Base-by-base conservation (phyloP, 148 eudicot genomes). In the Limonium bicolor region DNA sequence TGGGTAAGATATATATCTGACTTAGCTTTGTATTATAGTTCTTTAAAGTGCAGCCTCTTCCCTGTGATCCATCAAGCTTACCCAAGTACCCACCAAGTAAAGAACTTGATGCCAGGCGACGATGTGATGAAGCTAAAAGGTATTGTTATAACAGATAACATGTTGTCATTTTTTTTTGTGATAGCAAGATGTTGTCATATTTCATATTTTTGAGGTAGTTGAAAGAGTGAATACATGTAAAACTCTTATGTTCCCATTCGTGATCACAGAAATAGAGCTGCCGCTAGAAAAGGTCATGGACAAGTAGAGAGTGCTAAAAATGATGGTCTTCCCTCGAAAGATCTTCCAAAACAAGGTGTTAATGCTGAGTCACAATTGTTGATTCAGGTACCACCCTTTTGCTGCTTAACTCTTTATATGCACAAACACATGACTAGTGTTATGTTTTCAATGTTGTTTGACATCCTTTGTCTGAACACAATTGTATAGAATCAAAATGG, bases 1-100 rank as follows among this genome's bases (percentile, higher is more conserved):
- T n/a, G n/a, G n/a, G n/a, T n/a, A n/a, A n/a, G n/a, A n/a, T n/a
- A 29, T 0, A 46, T 8, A 11, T 29, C 25, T 49, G 35, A 22
- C 25, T 36, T 24, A 24, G 31, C 36, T 7, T 42, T 20, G 27
- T 10, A 48, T 46, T 60, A 11, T 70, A 78, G 87, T 78, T 65
- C 53, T 78, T 78, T 54, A 65, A 65, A 13, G 65, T 66, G 41
- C 58, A 68, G 64, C 87, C 87, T 60, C 65, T 74, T 65, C 78
- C 87, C 19, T 78, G 82, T 48, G 78, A 78, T 56, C 76, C 76
- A 24, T 74, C 81, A 60, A 55, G 46, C 60, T 60, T 78, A 56
- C 87, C 87, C 41, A 78, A 78, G 60, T 78, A 78, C 57, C 82
- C 76, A 28, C 87, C 87, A 35, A 68, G 78, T 65, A 78, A 78